Percentiles rank a stretch among this genome's conserved stretches.
Conservation (phyloP, 352 stramenopile species). For the Pythium brachiatum region DNA sequence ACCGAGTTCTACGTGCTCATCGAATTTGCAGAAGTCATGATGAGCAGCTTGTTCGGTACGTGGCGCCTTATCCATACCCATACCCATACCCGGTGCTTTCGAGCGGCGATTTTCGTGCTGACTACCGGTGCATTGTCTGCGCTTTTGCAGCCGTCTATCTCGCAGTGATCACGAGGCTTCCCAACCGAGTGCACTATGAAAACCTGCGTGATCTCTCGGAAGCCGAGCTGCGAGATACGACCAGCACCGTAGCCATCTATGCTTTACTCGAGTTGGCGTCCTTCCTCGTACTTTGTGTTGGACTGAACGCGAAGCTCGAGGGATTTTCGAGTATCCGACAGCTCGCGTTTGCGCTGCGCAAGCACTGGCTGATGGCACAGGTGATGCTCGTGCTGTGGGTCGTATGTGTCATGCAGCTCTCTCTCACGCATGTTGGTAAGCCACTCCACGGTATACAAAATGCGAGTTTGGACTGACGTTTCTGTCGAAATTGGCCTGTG, state of each 20-base stretch:
- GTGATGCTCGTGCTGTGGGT: slow-evolving; percentile 22
- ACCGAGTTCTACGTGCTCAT: slow-evolving; percentile 21
- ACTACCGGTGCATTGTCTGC: too few species aligned
- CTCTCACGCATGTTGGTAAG: slow-evolving; percentile 13
- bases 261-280: slow-evolving; percentile 3
- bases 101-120: too few species aligned
- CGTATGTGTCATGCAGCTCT: slow-evolving; percentile 11
- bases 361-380: slow-evolving; percentile 24
- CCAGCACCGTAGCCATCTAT: neutral
- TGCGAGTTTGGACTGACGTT: too few species aligned
- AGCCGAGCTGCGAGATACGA: neutral
- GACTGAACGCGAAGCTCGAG: neutral
- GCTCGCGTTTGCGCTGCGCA: slow-evolving; percentile 34
- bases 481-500: too few species aligned
- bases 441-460: too few species aligned
- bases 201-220: slow-evolving; percentile 3
- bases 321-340: slow-evolving; percentile 8
- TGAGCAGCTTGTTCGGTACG: slow-evolving; percentile 21
- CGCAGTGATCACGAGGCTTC: neutral
- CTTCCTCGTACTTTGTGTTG: neutral
- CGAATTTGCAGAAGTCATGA: slow-evolving; percentile 24
- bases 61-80: too few species aligned
- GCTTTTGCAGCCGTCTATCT: neutral
- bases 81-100: too few species aligned
- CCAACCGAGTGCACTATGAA: slow-evolving; percentile 11